Evolutionary conservation across 2,329 filamentous ascomycete species (phyloP), one percentile per base, ranked within the genome.

Genomic region (Pseudocercospora cruenta): DNA sequence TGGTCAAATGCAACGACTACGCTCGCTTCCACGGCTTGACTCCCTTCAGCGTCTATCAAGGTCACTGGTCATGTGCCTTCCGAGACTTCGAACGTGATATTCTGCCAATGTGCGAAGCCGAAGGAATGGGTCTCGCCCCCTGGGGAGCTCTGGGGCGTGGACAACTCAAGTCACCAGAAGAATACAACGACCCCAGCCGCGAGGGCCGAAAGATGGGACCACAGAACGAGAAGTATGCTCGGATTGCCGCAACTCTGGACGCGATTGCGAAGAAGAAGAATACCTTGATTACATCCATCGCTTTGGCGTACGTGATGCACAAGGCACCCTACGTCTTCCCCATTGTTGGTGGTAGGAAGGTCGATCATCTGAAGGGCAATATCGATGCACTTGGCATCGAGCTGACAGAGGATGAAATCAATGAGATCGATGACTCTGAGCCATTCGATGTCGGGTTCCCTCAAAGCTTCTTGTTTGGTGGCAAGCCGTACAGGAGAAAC

Each of bases 361-460:
- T 91, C 16, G 86, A 89, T 58, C 90, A 93, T 74, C 80, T 94
- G 57, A 85, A 88, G 75, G 84, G 83, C 64, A 93, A 92, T 72
- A 90, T 93, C 69, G 85, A 89, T 71, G 89, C 89, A 0, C 81
- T 94, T 36, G 82, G 80, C 0, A 79, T 93, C 36, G 78, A 83
- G 61, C 80, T 94, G 51, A 85, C 80, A 0, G 76, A 82, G 0
- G 83, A 90, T 63, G 89, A 94, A 51, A 85, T 93, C 28, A 78
- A 86, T 43, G 85, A 88, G 70, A 88, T 93, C 66, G 90, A 93
- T 63, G 80, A 74, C 7, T 87, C 87, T 0, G 82, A 82, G 55
- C 80, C 82, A 0, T 91, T 92, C 67, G 86, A 91, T 55, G 73
- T 86, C 53, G 69, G 69, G 2, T 70, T 70, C 31, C 69, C 69